Evolutionary conservation across 305 asterid species (phyloP), one percentile per base, ranked within the genome.

Genomic region (Plantago rigida): DNA sequence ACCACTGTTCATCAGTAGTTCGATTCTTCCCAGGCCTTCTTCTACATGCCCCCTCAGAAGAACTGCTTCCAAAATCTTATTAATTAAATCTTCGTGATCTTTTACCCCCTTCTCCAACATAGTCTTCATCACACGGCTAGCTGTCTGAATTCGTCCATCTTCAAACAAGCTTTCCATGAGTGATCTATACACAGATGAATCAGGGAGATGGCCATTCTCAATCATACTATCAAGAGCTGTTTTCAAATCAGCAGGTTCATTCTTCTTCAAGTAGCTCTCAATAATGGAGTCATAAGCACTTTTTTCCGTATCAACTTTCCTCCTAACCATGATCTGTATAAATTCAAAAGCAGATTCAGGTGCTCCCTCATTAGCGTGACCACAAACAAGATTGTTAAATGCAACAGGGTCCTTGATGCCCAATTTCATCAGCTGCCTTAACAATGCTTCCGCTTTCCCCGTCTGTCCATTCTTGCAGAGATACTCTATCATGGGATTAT

Each of bases 61-160:
- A 60, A 91, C 78, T 59, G 95, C 87, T 74, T 86, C 94, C 75
- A 84, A 53, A 48, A 91, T 82, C 73, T 84, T 81, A 48, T 69
- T 68, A 59, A 84, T 75, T 78, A 87, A 72, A 68, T 86, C 94
- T 71, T 76, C 72, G 60, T 87, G 87, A 61, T 86, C 93, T 6
- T 74, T 80, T 67, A 81, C 75, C 47, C 96, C 88, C 73, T 84
- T 91, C 72, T 87, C 96, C 76, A 87, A 54, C 98, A 91, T 91
- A 63, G 78, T 75, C 73, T 80, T 82, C 98, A 91, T 91, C 66
- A 87, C 96, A 31, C 95, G 78, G 63, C 97, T 91, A 8, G 96
- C 95, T 8, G 97, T 87, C 75, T 87, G 97, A 57, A 87, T 86
- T 53, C 96, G 81, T 24, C 87, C 97, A 72, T 91, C 98, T 51